These are phyloP conservation scores for Dictyostelium citrinum DNA, from an alignment of 78 protist genomes.

Conservation along the genomic window DNA sequence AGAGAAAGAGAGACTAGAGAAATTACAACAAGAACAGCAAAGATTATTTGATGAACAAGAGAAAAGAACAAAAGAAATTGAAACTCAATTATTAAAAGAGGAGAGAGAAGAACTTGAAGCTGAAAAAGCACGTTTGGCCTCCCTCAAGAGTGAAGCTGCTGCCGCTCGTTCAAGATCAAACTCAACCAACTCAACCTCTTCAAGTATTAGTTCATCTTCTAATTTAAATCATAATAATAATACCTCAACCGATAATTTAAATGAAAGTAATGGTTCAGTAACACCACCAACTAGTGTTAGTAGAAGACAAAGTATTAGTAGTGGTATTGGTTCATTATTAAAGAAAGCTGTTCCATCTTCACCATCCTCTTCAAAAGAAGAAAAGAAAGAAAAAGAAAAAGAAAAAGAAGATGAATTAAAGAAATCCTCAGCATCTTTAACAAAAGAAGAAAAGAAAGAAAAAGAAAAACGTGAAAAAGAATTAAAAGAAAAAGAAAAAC, in stretches of 20 bases:
- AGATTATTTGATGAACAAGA: conserved; percentile 4
- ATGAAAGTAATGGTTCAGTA: background rate
- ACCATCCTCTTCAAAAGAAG: conserved; percentile 1
- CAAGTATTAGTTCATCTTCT: background rate
- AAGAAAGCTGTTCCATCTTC: background rate
- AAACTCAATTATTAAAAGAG: background rate
- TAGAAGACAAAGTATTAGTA: background rate
- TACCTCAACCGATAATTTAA: background rate
- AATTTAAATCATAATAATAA: background rate
- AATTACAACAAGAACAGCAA: background rate
- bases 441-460: conserved; percentile 21
- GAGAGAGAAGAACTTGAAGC: background rate
- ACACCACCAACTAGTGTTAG: background rate
- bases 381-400: conserved; percentile 11
- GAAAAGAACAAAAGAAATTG: background rate
- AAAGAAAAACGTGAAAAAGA: background rate
- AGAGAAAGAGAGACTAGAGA: background rate
- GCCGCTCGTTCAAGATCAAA: background rate
- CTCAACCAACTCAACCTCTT: background rate
- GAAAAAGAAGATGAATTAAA: background rate
- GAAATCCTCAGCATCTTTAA: background rate
- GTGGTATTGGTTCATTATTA: conserved; percentile 18
- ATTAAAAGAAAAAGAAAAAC: conserved; percentile 9
- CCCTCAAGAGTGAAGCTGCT: background rate
- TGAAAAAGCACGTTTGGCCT: background rate